Evolutionary conservation across 202 grass and related monocot genomes (phyloP).

Genomic region (Digitaria exilis): DNA sequence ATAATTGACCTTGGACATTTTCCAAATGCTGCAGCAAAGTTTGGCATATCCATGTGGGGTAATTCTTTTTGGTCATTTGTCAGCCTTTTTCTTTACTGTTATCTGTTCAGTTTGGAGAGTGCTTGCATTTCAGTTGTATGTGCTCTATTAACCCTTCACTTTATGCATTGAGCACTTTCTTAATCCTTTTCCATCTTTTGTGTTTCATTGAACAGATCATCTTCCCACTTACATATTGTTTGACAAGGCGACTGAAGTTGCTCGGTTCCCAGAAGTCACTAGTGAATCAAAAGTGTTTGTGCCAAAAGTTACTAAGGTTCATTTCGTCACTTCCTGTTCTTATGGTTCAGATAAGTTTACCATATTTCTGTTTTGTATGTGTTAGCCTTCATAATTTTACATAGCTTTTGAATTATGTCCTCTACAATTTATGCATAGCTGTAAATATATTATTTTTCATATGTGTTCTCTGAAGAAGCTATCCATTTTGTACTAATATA

Average conservation of each 20-base stretch:
- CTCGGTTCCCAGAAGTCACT: constrained; percentile 75
- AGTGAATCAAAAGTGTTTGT: constrained; percentile 71
- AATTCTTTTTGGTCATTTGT: constrained; percentile 31
- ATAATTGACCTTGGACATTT: constrained; percentile 96
- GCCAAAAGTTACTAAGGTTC: constrained; percentile 83
- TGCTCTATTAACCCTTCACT: constrained; percentile 23
- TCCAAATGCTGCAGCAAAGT: constrained; percentile 88
- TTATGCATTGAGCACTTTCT: constrained; percentile 21
- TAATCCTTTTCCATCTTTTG: constrained; percentile 16
- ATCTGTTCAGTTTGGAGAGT: constrained; percentile 20
- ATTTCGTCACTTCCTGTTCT: constrained; percentile 21
- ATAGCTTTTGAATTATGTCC: constrained; percentile 21
- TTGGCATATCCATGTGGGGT: constrained; percentile 94
- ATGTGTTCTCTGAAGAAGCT: constrained; percentile 16
- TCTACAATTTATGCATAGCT: background rate
- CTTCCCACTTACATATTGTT: constrained; percentile 96
- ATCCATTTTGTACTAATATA: background rate
- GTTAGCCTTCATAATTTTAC: constrained; percentile 20
- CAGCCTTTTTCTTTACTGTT: constrained; percentile 12
- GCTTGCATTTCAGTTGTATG: constrained; percentile 11
- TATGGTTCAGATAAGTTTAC: constrained; percentile 8
- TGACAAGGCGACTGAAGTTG: constrained; percentile 79
- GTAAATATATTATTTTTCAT: background rate
- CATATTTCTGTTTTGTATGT: constrained; percentile 7
- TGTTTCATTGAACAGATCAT: constrained; percentile 66